Percentiles rank a stretch among this genome's conserved stretches.
Conservation (phyloP, 305 asterid genomes). For the Fraxinus ornus region DNA sequence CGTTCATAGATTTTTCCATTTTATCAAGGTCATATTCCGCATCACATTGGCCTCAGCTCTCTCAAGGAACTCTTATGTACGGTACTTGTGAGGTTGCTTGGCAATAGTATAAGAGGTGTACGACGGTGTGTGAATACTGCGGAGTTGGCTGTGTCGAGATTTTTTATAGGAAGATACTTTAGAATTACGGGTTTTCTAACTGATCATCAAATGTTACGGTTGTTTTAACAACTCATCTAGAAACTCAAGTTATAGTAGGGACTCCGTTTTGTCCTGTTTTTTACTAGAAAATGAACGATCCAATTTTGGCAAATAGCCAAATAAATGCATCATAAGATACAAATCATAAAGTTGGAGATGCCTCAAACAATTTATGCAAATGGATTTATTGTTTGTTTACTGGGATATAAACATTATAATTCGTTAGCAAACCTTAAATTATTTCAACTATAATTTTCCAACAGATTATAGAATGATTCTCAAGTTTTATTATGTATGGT, state of each 20-base stretch:
- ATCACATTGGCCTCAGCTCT: conserved; percentile 76
- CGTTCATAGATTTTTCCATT: conserved; percentile 89
- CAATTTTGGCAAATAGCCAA: background rate
- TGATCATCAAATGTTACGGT: too few relatives aligned
- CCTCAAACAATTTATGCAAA: background rate
- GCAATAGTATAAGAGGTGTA: too few relatives aligned
- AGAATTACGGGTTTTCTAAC: too few relatives aligned
- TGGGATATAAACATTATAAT: background rate
- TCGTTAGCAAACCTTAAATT: background rate
- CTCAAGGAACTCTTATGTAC: conserved; percentile 88
- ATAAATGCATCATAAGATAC: background rate
- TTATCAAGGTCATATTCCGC: conserved; percentile 93
- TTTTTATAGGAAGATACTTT: too few relatives aligned
- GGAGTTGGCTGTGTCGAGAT: too few relatives aligned
- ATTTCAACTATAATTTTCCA: background rate
- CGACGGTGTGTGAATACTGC: too few relatives aligned
- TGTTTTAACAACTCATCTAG: too few relatives aligned
- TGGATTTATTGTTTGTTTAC: background rate
- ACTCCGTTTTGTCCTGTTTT: too few relatives aligned
- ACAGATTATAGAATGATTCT: background rate
- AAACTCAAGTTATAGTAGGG: too few relatives aligned
- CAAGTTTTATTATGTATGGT: background rate
- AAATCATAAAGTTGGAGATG: background rate
- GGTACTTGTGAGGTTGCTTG: too few relatives aligned
- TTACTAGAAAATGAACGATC: background rate